Base-by-base conservation (phyloP, 805 yeast species). In the Ogataea sp. region DNA sequence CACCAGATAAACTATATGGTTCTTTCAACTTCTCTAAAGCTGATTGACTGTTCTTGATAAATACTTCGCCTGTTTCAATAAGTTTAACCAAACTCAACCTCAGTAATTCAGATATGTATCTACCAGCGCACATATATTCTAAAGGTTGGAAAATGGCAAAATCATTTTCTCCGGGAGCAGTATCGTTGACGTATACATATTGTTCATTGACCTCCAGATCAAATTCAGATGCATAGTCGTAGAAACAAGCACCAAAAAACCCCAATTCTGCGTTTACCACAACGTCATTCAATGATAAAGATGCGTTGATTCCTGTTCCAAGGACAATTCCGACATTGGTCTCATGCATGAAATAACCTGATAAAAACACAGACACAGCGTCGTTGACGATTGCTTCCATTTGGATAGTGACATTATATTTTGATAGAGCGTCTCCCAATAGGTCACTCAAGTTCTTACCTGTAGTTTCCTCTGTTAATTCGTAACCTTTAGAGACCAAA, bases 301-400 rank as follows among this genome's bases (percentile, higher is more conserved):
- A 75, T 27, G 75, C 55, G 48, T 81, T 81, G 39, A 75, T 56
- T 1, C 89, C 89, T 3, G 89, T 81, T 1, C 89, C 88, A 37
- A 80, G 55, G 3, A 81, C 83, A 46, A 81, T 46, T 0, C 83
- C 82, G 34, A 80, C 48, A 40, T 59, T 51, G 39, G 69, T 66
- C 2, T 60, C 43, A 11, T 50, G 45, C 15, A 55, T 45, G 13
- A 55, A 55, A 16, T 55, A 47, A 9, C 79, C 80, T 0, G 84
- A 70, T 10, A 80, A 59, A 51, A 68, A 73, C 0, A 79, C 83
- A 0, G 84, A 80, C n/a, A 78, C 67, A 1, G 84, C 73, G 42
- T 56, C 88, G 53, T 81, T 81, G 24, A 80, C 60, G 29, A 80
- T 67, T 14, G 68, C 57, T 43, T 63, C 55, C 18, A 80, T 66